phyloP scores from a whole-genome alignment of 2,329 filamentous ascomycete species.

The Xylariaceae sp. region DNA sequence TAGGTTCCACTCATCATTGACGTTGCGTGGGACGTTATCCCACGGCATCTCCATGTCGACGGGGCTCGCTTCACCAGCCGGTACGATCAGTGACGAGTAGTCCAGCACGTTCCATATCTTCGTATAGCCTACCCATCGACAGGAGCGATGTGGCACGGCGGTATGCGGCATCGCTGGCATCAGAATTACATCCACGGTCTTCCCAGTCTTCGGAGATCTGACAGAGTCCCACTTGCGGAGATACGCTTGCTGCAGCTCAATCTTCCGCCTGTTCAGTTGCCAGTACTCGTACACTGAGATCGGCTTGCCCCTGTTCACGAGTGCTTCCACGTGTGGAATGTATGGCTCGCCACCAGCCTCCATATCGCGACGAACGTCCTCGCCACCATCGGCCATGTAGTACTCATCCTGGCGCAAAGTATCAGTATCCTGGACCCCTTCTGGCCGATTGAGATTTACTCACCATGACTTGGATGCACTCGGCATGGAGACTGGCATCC shows the following conservation, averaged over 20 bases:
- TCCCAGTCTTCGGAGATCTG: constrained; percentile 37
- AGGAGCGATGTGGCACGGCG: constrained; percentile 39
- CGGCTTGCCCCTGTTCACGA: constrained; percentile 47
- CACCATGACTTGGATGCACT: constrained; percentile 54
- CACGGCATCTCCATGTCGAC: constrained; percentile 33
- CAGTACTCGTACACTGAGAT: constrained; percentile 64
- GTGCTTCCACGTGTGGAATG: constrained; percentile 52
- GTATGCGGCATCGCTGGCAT: constrained; percentile 58
- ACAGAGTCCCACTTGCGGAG: constrained; percentile 54
- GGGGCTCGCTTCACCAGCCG: constrained; percentile 43
- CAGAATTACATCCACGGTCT: constrained; percentile 50
- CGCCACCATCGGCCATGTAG: constrained; percentile 59
- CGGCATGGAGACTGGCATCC: constrained; percentile 45
- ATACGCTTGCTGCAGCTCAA: constrained; percentile 48
- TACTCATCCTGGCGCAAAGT: constrained; percentile 44
- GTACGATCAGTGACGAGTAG: constrained; percentile 54
- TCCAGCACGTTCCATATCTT: constrained; percentile 61
- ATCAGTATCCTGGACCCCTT: constrained; percentile 8
- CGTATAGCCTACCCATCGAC: constrained; percentile 53
- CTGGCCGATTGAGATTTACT: constrained; percentile 7
- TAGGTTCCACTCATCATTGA: constrained; percentile 48
- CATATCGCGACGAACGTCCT: constrained; percentile 56
- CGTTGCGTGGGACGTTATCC: constrained; percentile 42
- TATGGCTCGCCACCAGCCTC: constrained; percentile 53
- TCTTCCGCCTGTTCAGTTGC: constrained; percentile 60